Conservation (phyloP, 441 rosid genomes). For the Lepidium campestre region DNA sequence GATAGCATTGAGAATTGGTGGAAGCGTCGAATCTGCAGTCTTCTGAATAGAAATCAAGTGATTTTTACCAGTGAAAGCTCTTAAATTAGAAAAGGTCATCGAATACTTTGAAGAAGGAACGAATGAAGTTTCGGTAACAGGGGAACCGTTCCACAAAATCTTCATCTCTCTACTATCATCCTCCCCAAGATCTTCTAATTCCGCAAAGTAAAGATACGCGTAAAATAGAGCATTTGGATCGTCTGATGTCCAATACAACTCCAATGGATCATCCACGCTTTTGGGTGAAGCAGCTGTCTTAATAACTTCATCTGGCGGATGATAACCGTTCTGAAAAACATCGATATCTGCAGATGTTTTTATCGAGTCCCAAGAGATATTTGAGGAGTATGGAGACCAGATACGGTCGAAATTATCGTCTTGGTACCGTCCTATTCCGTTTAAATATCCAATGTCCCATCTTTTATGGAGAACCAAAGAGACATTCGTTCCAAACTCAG, state of each 20-base stretch:
- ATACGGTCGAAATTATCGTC: constrained; percentile 33
- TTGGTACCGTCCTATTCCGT: constrained; percentile 26
- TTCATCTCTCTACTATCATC: constrained; percentile 30
- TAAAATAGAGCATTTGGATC: constrained; percentile 25
- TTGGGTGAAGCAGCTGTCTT: constrained; percentile 29
- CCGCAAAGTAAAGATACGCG: constrained; percentile 36
- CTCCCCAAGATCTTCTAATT: constrained; percentile 9
- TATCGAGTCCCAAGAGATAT: constrained; percentile 7
- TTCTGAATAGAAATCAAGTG: constrained; percentile 20
- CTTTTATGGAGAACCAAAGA: constrained; percentile 26
- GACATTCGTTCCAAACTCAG: constrained; percentile 29
- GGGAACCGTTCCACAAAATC: constrained; percentile 30
- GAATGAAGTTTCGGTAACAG: background rate
- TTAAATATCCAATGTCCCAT: constrained; percentile 25
- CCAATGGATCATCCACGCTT: background rate
- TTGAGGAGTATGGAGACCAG: constrained; percentile 22
- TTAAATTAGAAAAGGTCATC: constrained; percentile 1
- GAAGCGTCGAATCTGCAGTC: constrained; percentile 23
- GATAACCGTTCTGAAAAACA: constrained; percentile 15
- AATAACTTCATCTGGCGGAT: constrained; percentile 34
- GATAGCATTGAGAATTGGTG: constrained; percentile 33
- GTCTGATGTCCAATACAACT: constrained; percentile 14
- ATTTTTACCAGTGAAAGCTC: constrained; percentile 15
- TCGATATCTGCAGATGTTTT: background rate
- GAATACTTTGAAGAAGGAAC: constrained; percentile 15